A percentile compares a stretch with the other conserved stretches of the same genome.
Conservation (phyloP, 257 asterid genomes). For the Ehretia macrophylla region DNA sequence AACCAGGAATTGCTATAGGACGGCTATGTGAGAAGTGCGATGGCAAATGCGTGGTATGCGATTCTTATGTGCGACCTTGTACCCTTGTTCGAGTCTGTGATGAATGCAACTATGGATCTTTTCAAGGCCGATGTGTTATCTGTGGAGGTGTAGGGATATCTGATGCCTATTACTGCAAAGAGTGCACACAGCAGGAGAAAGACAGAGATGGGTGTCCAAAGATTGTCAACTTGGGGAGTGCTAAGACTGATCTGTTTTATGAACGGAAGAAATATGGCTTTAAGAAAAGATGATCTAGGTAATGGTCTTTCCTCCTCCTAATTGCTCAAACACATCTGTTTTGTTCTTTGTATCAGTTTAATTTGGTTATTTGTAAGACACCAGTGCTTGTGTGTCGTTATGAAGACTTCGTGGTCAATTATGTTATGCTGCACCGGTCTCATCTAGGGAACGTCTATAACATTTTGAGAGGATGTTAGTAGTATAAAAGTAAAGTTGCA, state of each 20-base stretch:
- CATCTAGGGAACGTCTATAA: no score
- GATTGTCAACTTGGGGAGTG: slow-evolving; percentile 82
- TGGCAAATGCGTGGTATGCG: slow-evolving; percentile 82
- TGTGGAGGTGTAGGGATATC: slow-evolving; percentile 90
- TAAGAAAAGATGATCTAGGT: slow-evolving; percentile 53
- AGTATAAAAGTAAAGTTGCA: no score
- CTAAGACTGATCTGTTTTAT: slow-evolving; percentile 72
- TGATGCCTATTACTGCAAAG: slow-evolving; percentile 86
- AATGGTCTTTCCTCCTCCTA: no score
- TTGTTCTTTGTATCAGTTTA: no score
- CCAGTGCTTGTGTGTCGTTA: no score
- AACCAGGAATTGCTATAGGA: slow-evolving; percentile 86
- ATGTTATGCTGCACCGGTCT: no score
- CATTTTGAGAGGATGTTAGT: no score
- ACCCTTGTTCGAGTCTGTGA: slow-evolving; percentile 81
- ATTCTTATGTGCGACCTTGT: slow-evolving; percentile 88
- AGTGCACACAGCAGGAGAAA: slow-evolving; percentile 83
- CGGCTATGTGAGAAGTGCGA: slow-evolving; percentile 84
- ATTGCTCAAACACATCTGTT: no score
- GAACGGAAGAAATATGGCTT: slow-evolving; percentile 84
- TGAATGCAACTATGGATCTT: slow-evolving; percentile 84
- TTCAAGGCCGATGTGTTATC: slow-evolving; percentile 84
- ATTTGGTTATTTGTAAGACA: no score
- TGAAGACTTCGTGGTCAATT: no score
- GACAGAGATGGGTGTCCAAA: slow-evolving; percentile 89